Base-by-base conservation (phyloP, 345 rosid genomes). In the Citrus mangshanensis region DNA sequence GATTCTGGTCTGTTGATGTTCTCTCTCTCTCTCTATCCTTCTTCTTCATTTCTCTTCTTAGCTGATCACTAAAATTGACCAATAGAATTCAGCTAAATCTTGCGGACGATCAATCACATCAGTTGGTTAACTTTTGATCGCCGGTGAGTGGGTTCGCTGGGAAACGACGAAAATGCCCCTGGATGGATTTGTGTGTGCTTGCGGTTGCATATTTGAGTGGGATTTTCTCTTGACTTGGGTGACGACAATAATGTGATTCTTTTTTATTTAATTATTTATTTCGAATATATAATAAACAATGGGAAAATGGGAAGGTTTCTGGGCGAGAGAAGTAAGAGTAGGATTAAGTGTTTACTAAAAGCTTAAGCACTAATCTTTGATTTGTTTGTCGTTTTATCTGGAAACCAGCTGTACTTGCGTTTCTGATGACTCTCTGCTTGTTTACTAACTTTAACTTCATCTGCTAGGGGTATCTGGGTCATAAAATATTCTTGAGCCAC, bases 1-100 rank as follows among this genome's bases (percentile, higher is more conserved):
- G 83, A 94, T 96, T 87, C 91, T 96, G 88, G 99, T 96, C 76
- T 21, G 94, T 78, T 27, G 49, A 0, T 68, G 30, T 51, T 8
- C 75, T n/a, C 16, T 7, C 40, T 58, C 38, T 37, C 38, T 37
- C 37, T 5, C 37, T 34, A 0, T 5, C 35, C 6, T 34, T 5
- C 51, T 42, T 12, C 16, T 37, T 4, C 24, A 35, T 35, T 35
- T 35, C 37, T 51, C 22, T 54, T 14, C 40, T 37, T 60, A 37
- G 69, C 77, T 27, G 25, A 60, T 74, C 69, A 46, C 51, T 46
- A 46, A 46, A 46, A 13, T 46, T 46, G 18, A 46, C 51, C 51
- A 13, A 46, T 46, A 46, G 19, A 18, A 54, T 54, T 54, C 7
- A 1, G 19, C 21, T 54, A 54, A 54, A 54, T 1, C 1, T 54